Evolutionary conservation across 2,329 filamentous ascomycete species (phyloP), one percentile per base, ranked within the genome.

Genomic region (Fusarium pseudoanthophilum): DNA sequence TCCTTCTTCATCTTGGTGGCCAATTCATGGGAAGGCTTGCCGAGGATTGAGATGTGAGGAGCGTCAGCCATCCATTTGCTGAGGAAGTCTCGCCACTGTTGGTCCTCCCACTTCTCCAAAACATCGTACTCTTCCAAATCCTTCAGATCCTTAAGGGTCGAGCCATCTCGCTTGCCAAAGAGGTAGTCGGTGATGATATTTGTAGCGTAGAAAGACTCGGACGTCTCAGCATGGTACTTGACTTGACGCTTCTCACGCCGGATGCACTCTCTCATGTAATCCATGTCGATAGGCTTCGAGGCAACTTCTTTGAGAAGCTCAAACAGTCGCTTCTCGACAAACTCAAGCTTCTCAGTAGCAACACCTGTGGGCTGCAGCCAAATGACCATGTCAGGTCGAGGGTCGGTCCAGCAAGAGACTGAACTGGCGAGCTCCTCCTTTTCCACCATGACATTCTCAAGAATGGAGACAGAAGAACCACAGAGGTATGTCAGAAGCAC

Each of bases 371-470:
- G 88, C 63, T 93, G 92, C 78, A 99, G 92, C 87, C 92, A 94
- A 64, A 98, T 94, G 59, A 97, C 88, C 18, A 92, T 92, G 73
- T 94, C 92, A 5, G 95, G 94, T 55, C 95, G 90, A 32, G 91
- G 88, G 72, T 98, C 95, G 77, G 90, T 92, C 81, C 90, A 92
- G 81, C 93, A 95, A 55, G 91, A 91, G 16, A 98, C 91, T 11
- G 92, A 93, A 82, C 95, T 98, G 7, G 95, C 93, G 51, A 98
- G 89, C 75, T 97, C 93, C 82, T 98, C 95, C 77, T 92, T 94
- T 80, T 99, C 96, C 5, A 99, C 96, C 69, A 99, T 88, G 24
- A 91, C 89, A 75, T 98, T 98, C 79, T 98, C 95, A 11, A 99
- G 85, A 3, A 99, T 87, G 1, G 95, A 95, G 6, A 97, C 94